phyloP scores from a whole-genome alignment of 306 rosid species.

The Cucumis cinereus region DNA sequence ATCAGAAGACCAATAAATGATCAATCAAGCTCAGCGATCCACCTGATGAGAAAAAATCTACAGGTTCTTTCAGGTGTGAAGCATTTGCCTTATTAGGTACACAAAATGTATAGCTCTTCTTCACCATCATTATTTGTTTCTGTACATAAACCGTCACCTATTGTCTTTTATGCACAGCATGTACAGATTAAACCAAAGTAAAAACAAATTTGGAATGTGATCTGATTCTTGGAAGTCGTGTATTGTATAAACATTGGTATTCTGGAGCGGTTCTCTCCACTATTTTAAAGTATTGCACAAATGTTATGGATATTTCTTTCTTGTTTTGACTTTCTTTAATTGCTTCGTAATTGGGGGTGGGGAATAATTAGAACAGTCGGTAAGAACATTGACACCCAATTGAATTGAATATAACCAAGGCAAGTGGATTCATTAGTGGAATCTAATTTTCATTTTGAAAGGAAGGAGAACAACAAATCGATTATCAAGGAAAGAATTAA shows the following conservation, averaged over 20 bases:
- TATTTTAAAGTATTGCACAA: background rate
- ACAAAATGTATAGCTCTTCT: background rate
- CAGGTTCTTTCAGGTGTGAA: background rate
- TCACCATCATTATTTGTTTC: background rate
- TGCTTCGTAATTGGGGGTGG: background rate
- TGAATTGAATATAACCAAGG: background rate
- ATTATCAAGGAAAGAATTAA: background rate
- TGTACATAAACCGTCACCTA: background rate
- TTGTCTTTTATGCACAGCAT: background rate
- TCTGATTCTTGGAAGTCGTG: background rate
- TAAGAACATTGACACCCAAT: background rate
- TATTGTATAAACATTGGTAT: background rate
- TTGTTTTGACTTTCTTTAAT: background rate
- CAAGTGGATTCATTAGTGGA: background rate
- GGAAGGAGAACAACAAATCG: background rate
- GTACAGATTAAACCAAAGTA: background rate
- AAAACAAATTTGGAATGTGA: background rate
- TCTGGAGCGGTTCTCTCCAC: background rate
- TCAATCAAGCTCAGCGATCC: constrained; percentile 3
- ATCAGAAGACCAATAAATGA: constrained; percentile 42
- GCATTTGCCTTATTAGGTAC: background rate
- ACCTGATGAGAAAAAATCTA: background rate
- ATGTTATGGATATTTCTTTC: background rate
- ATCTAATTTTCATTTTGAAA: background rate
- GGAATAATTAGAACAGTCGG: background rate